These are phyloP conservation scores for Paracorniculantispora psalliotae DNA, from an alignment of 2,329 filamentous ascomycete species.

Conservation along the genomic window DNA sequence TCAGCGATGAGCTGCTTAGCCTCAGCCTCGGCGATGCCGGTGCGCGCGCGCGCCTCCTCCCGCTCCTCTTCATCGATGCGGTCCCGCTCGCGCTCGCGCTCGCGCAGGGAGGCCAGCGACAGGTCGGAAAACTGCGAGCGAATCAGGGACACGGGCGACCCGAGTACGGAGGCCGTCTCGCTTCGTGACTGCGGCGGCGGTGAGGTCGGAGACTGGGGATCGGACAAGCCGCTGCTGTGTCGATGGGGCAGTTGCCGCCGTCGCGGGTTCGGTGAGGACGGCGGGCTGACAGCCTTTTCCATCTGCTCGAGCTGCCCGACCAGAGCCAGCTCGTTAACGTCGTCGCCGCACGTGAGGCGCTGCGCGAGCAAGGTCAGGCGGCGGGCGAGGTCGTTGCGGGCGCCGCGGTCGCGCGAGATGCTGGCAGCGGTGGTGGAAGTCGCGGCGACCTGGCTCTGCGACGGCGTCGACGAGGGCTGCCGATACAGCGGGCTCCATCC, in stretches of 20 bases:
- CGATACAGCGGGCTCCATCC: constrained; percentile 13
- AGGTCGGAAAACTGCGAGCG: constrained; percentile 37
- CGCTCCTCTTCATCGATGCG: constrained; percentile 21
- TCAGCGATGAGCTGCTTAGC: constrained; percentile 34
- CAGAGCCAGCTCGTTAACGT: constrained; percentile 32
- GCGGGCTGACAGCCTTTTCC: constrained; percentile 24
- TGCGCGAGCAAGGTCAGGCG: constrained; percentile 35
- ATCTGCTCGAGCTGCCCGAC: constrained; percentile 34
- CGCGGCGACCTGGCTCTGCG: not conserved
- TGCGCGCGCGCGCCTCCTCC: constrained; percentile 22
- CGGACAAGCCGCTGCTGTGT: constrained; percentile 12
- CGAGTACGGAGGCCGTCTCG: constrained; percentile 25
- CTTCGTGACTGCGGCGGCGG: constrained; percentile 1
- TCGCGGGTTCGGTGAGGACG: constrained; percentile 8
- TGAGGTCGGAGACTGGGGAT: constrained; percentile 14
- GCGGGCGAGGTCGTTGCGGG: constrained; percentile 41
- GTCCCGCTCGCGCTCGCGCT: constrained; percentile 17
- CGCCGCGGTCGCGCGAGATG: not conserved
- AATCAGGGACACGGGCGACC: constrained; percentile 32
- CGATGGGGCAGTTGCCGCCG: not conserved
- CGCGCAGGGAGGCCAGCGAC: constrained; percentile 29
- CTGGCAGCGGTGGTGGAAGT: not conserved
- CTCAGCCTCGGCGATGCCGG: constrained; percentile 28
- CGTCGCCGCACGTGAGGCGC: constrained; percentile 30
- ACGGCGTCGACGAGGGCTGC: not conserved